phyloP scores from a whole-genome alignment of 768 basidiomycete species.

The Coprinopsis cinerea region DNA sequence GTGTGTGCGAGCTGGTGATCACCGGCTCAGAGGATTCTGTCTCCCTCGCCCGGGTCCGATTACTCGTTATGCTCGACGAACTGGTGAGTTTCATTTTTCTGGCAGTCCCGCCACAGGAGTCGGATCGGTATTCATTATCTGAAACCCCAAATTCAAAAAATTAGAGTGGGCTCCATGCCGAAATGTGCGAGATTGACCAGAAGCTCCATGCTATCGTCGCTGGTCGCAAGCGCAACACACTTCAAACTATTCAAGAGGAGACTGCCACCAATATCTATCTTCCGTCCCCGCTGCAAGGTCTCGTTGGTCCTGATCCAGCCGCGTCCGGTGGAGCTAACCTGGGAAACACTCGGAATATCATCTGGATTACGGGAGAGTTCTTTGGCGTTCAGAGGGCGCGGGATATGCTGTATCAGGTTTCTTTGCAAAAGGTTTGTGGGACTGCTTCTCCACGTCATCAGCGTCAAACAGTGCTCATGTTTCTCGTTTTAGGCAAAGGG shows the following conservation, averaged over 20 bases:
- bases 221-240: constrained; percentile 76
- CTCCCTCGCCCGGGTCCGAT: constrained; percentile 82
- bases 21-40: constrained; percentile 87
- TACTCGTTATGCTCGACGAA: constrained; percentile 93
- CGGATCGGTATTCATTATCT: too few species aligned
- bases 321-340: constrained; percentile 32
- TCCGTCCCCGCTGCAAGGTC: constrained; percentile 84
- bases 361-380: constrained; percentile 98
- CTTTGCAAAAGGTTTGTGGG: constrained; percentile 69
- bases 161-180: constrained; percentile 89
- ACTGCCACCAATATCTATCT: constrained; percentile 96
- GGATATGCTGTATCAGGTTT: constrained; percentile 90
- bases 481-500: constrained; percentile 61
- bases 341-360: constrained; percentile 63
- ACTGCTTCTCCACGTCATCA: constrained; percentile 5
- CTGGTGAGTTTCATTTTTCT: constrained; percentile 50
- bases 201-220: constrained; percentile 90
- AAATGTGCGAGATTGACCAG: constrained; percentile 90
- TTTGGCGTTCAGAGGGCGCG: constrained; percentile 92
- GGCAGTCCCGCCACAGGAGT: not conserved
- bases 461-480: not conserved
- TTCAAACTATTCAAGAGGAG: constrained; percentile 94
- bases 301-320: constrained; percentile 63
- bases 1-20: constrained; percentile 88
- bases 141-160: constrained; percentile 12